Evolutionary conservation across 2,329 filamentous ascomycete genomes (phyloP).

Genomic region (Colletotrichum godetiae): DNA sequence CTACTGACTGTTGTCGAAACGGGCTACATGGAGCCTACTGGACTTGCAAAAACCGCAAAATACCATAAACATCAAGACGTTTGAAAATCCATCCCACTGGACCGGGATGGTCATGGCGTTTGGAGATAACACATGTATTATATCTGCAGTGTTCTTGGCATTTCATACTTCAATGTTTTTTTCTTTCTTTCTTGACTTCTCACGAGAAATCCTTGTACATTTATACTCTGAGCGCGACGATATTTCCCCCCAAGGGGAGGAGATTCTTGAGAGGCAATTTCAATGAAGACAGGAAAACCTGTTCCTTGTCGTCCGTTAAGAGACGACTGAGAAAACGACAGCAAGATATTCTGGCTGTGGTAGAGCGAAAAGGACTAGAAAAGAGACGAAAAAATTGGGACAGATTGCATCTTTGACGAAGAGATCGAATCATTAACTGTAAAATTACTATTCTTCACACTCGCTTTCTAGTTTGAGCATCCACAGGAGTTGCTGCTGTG

Average conservation of each 20-base stretch:
- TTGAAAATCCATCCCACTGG: not conserved
- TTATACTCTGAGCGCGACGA: slow-evolving; percentile 37
- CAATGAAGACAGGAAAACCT: not conserved
- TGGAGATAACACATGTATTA: slow-evolving; percentile 18
- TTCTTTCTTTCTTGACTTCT: slow-evolving; percentile 17
- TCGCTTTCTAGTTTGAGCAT: slow-evolving; percentile 35
- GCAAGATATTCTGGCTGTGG: not conserved
- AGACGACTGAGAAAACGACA: not conserved
- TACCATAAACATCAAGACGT: slow-evolving; percentile 29
- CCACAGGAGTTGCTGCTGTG: slow-evolving; percentile 26
- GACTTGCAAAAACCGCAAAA: slow-evolving; percentile 26
- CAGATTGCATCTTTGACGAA: slow-evolving; percentile 6
- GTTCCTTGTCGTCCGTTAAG: not conserved
- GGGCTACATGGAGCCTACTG: not conserved
- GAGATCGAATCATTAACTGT: slow-evolving; percentile 39
- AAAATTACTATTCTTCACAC: slow-evolving; percentile 44
- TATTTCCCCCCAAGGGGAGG: not conserved
- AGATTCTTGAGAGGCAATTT: not conserved
- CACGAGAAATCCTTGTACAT: slow-evolving; percentile 46
- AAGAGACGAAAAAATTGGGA: not conserved
- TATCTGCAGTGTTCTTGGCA: slow-evolving; percentile 7
- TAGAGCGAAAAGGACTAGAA: not conserved
- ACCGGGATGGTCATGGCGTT: slow-evolving; percentile 14
- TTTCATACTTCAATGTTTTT: not conserved
- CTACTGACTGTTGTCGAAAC: not conserved